Percentiles rank a stretch among this genome's conserved stretches.
phyloP scores from a whole-genome alignment of 176 grass and related monocot genomes.

The Themeda triandra region DNA sequence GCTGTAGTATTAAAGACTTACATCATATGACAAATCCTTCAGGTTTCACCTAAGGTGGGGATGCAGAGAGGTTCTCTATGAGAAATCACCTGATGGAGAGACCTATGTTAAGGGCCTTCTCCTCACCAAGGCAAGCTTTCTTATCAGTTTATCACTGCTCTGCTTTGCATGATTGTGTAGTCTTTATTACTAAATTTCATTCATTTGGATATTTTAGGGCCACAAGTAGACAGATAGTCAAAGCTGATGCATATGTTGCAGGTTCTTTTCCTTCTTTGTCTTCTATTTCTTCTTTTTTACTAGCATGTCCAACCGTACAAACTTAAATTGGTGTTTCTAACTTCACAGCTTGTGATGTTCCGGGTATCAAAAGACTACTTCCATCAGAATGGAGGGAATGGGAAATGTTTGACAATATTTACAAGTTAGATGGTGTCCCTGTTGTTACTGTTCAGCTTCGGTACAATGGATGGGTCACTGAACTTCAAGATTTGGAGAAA shows the following conservation, averaged over 20 bases:
- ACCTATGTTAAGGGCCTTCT: slow-evolving; percentile 84
- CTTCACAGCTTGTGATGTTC: slow-evolving; percentile 84
- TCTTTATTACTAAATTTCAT: slow-evolving; percentile 6
- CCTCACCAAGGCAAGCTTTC: slow-evolving; percentile 58
- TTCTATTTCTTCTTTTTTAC: slow-evolving; percentile 13
- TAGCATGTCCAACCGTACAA: slow-evolving; percentile 3
- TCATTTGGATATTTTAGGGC: slow-evolving; percentile 46
- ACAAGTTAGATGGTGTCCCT: slow-evolving; percentile 97
- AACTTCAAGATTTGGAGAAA: slow-evolving; percentile 81
- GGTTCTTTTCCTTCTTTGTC: slow-evolving; percentile 39
- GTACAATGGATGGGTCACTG: slow-evolving; percentile 99
- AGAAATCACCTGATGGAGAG: slow-evolving; percentile 58
- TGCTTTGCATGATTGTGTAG: slow-evolving; percentile 5
- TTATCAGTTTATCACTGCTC: neutral
- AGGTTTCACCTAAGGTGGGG: slow-evolving; percentile 99
- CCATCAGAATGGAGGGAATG: slow-evolving; percentile 88
- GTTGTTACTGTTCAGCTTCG: slow-evolving; percentile 97
- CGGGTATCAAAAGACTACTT: slow-evolving; percentile 91
- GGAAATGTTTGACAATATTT: slow-evolving; percentile 94
- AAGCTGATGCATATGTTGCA: slow-evolving; percentile 97
- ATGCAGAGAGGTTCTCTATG: slow-evolving; percentile 89
- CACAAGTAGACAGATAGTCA: slow-evolving; percentile 71
- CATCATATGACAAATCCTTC: slow-evolving; percentile 16
- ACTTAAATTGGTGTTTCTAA: slow-evolving; percentile 24
- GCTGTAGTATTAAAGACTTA: slow-evolving; percentile 14